Evolutionary conservation across 148 eudicot species (phyloP).

Genomic region (Polygonum maritimum): DNA sequence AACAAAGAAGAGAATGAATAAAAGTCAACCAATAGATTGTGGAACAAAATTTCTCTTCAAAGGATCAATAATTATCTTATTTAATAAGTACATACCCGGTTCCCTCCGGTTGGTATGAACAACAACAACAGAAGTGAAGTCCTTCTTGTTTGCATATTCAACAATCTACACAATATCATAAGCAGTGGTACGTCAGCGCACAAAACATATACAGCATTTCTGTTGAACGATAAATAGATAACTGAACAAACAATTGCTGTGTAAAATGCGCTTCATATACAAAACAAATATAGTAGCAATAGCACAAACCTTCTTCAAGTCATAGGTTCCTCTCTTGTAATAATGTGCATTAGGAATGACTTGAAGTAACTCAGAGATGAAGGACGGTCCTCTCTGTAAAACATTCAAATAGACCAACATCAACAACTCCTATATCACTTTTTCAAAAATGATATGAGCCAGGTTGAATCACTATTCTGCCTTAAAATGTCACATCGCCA

Average conservation of each 20-base stretch:
- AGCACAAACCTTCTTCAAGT: slow-evolving; percentile 55
- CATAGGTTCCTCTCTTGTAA: slow-evolving; percentile 90
- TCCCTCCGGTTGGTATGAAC: slow-evolving; percentile 92
- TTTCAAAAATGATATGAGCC: background rate
- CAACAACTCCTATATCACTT: background rate
- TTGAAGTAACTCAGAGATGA: slow-evolving; percentile 61
- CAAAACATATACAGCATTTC: background rate
- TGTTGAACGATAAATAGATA: background rate
- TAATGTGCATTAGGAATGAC: slow-evolving; percentile 79
- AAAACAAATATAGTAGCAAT: slow-evolving; percentile 1
- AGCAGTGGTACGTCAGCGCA: background rate
- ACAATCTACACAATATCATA: slow-evolving; percentile 44
- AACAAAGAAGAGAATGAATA: slow-evolving; percentile 4
- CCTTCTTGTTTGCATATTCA: slow-evolving; percentile 70
- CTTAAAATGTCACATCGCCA: background rate
- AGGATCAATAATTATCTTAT: background rate
- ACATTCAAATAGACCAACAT: background rate
- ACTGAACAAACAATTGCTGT: background rate
- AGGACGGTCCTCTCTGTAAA: slow-evolving; percentile 82
- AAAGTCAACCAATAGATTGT: background rate
- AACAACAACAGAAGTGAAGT: slow-evolving; percentile 74
- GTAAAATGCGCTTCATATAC: background rate
- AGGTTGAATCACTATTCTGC: background rate
- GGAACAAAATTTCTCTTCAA: background rate
- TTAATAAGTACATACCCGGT: slow-evolving; percentile 44